Evolutionary conservation across 2,329 filamentous ascomycete genomes (phyloP).

Genomic region (Aspergillus nomiae): DNA sequence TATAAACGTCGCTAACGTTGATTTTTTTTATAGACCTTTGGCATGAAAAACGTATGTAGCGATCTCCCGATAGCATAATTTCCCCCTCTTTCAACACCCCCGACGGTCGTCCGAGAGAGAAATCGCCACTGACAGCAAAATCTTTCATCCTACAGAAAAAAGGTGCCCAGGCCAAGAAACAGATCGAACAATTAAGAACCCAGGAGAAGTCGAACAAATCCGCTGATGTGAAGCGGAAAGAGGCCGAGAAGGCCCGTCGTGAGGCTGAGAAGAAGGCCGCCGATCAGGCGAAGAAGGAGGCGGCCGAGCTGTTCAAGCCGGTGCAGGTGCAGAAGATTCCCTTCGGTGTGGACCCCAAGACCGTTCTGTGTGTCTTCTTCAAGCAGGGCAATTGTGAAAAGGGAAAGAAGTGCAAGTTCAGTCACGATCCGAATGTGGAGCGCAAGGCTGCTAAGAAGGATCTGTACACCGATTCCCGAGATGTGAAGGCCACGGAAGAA

Average conservation of each 20-base stretch:
- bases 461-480: slow-evolving; percentile 82
- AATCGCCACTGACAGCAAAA: slow-evolving; percentile 20
- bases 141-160: slow-evolving; percentile 66
- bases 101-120: slow-evolving; percentile 7
- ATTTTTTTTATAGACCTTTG: slow-evolving; percentile 68
- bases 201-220: slow-evolving; percentile 73
- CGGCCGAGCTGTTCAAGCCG: slow-evolving; percentile 81
- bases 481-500: slow-evolving; percentile 66
- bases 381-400: slow-evolving; percentile 98
- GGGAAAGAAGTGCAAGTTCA: slow-evolving; percentile 97
- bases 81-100: slow-evolving; percentile 2
- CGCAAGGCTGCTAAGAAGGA: slow-evolving; percentile 91
- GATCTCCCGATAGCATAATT: slow-evolving; percentile 2
- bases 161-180: slow-evolving; percentile 83
- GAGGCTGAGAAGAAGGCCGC: slow-evolving; percentile 90
- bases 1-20: slow-evolving; percentile 10
- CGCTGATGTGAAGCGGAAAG: slow-evolving; percentile 84
- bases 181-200: slow-evolving; percentile 80
- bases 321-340: slow-evolving; percentile 97
- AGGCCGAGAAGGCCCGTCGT: slow-evolving; percentile 63
- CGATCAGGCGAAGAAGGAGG: slow-evolving; percentile 79
- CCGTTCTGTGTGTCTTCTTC: slow-evolving; percentile 92
- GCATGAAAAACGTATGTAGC: slow-evolving; percentile 84
- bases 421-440: slow-evolving; percentile 85
- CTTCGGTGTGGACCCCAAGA: slow-evolving; percentile 97